A percentile compares a stretch with the other conserved stretches of the same genome.
Evolutionary conservation across 2,329 filamentous ascomycete species (phyloP).

Genomic region (Talaromyces marneffei): DNA sequence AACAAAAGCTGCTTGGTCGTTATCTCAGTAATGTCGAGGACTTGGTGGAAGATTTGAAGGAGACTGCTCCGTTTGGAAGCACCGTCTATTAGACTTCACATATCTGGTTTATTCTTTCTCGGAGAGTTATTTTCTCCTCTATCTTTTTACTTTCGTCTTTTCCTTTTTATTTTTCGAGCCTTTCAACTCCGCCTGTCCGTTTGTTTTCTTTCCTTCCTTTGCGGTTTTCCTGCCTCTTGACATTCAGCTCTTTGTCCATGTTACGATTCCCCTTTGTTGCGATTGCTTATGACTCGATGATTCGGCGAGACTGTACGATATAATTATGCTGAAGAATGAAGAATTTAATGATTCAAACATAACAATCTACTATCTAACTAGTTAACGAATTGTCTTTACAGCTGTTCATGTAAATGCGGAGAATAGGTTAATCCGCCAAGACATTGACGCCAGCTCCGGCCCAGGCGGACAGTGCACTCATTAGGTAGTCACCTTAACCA

Average conservation of each 20-base stretch:
- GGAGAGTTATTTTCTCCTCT: background rate
- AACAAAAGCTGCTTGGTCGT: slow-evolving; percentile 69
- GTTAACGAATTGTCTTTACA: background rate
- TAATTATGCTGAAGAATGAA: slow-evolving; percentile 1
- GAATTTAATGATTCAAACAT: background rate
- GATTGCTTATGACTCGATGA: slow-evolving; percentile 7
- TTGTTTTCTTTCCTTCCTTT: background rate
- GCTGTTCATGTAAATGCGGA: background rate
- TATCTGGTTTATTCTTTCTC: background rate
- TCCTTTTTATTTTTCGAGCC: background rate
- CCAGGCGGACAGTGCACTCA: background rate
- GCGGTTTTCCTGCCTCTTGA: background rate
- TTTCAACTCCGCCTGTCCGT: background rate
- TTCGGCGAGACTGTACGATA: slow-evolving; percentile 7
- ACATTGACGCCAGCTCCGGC: background rate
- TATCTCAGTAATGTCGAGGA: slow-evolving; percentile 80
- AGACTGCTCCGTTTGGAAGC: slow-evolving; percentile 67
- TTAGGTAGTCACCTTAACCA: background rate
- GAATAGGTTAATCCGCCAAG: slow-evolving; percentile 3
- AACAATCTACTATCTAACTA: background rate
- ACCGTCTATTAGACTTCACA: slow-evolving; percentile 28
- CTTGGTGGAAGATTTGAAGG: slow-evolving; percentile 74
- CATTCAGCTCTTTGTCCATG: slow-evolving; percentile 2
- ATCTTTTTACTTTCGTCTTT: background rate
- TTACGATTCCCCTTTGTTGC: slow-evolving; percentile 16